Base-by-base conservation (phyloP, 2,329 filamentous ascomycete genomes). In the Sclerotinia sclerotiorum region DNA sequence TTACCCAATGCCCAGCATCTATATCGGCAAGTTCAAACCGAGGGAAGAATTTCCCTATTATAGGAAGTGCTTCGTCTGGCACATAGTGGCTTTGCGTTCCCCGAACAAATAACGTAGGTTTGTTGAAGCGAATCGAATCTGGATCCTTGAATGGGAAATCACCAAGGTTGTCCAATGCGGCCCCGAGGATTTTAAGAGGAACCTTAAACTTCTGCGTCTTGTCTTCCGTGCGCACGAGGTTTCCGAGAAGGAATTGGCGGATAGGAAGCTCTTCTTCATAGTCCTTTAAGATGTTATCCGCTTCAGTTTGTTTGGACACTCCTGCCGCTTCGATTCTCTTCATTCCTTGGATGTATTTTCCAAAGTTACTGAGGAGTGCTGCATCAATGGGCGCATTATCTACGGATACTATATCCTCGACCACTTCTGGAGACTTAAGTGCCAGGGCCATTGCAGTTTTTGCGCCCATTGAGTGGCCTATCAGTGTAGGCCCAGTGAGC, bases 401-500 rank as follows among this genome's bases (percentile, higher is more conserved):
- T 17, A 98, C 93, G 1, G 93, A 85, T 39, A 97, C 85, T 64
- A 98, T 82, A 74, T 90, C 87, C 21, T 84, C 83, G 69, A 97
- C 84, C 3, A 88, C 81, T 7, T 86, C 81, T 0, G 92, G 92
- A 0, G 87, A 84, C 55, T 85, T 83, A 48, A 98, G 85, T 4
- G 93, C 93, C 69, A 97, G 82, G 0, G 90, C 84, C 94, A 98
- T 97, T 74, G 92, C 93, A 2, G 90, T 89, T 82, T 98, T 98
- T 58, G 94, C 94, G 71, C 95, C 94, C 90, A 98, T 98, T 1
- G 93, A 97, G 80, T 98, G 95, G 0, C 94, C 94, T 75, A 98
- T 95, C 39, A 98, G 81, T 0, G 91, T 93, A 2, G 89, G 84
- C 39, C 90, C 82, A 56, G 84, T 81, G n/a, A 97, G 81, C 4